Percentiles rank a stretch among this genome's conserved stretches.
phyloP scores from a whole-genome alignment of 2,329 filamentous ascomycete species.

The Aspergillus melleus region DNA sequence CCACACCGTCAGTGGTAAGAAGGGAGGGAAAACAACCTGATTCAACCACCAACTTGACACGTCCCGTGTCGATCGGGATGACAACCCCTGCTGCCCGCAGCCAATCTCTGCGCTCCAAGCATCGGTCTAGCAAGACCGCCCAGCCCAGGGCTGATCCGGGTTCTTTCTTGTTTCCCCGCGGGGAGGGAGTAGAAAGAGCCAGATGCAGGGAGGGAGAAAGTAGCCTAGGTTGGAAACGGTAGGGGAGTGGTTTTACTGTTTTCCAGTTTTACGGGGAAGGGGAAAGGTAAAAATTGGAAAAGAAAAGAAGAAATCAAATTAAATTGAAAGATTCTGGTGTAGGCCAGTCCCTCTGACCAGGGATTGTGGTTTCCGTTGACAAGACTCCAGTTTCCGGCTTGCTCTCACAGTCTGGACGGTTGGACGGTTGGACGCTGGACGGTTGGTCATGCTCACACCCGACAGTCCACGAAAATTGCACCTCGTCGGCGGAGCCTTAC shows the following conservation, averaged over 20 bases:
- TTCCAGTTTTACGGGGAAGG: background rate
- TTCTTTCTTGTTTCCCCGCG: constrained; percentile 23
- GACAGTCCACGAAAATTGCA: constrained; percentile 11
- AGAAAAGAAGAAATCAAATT: too few relatives aligned
- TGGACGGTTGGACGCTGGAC: background rate
- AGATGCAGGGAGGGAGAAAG: constrained; percentile 17
- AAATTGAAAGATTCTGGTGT: too few relatives aligned
- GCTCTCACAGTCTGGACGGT: background rate
- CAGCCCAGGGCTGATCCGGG: constrained; percentile 15
- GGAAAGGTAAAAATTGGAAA: background rate
- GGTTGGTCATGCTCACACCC: background rate
- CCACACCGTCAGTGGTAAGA: too few relatives aligned
- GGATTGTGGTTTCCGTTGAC: too few relatives aligned
- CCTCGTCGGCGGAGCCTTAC: constrained; percentile 11
- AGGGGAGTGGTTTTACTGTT: too few relatives aligned
- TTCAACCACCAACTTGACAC: background rate
- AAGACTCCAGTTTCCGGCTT: too few relatives aligned
- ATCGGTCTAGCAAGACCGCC: constrained; percentile 1
- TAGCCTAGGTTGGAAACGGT: background rate
- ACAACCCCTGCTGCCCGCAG: constrained; percentile 12
- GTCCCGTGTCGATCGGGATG: constrained; percentile 20
- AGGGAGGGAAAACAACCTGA: background rate
- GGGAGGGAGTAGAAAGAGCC: constrained; percentile 19
- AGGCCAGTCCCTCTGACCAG: too few relatives aligned
- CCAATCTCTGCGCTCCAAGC: constrained; percentile 11